These are phyloP conservation scores for Inonotus hispidus DNA, from an alignment of 1,284 basidiomycete species.

Conservation along the genomic window DNA sequence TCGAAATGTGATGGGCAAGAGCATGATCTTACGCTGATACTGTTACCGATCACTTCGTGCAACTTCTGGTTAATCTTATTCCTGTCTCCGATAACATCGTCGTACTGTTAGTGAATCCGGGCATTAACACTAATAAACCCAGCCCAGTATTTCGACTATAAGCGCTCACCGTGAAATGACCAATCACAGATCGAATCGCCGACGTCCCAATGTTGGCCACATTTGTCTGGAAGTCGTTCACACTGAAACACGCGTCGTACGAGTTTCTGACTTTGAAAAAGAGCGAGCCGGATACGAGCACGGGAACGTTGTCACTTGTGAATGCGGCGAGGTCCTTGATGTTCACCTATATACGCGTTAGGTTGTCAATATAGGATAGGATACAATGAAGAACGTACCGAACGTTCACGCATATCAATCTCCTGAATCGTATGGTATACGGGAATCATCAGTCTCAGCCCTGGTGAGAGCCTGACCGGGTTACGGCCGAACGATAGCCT, in stretches of 20 bases:
- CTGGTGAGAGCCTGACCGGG: slow-evolving; percentile 39
- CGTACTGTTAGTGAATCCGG: slow-evolving; percentile 7
- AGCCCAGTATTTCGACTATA: neutral
- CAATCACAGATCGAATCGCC: slow-evolving; percentile 45
- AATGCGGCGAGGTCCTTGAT: slow-evolving; percentile 33
- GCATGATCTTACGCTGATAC: slow-evolving; percentile 34
- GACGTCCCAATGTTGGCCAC: slow-evolving; percentile 46
- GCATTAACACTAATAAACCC: neutral
- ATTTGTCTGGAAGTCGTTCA: slow-evolving; percentile 41
- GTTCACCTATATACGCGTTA: slow-evolving; percentile 18
- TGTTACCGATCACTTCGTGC: slow-evolving; percentile 42
- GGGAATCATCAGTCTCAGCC: slow-evolving; percentile 41
- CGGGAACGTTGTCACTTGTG: slow-evolving; percentile 49
- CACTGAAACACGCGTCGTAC: slow-evolving; percentile 46
- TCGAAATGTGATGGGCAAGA: neutral
- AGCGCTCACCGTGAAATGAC: slow-evolving; percentile 33
- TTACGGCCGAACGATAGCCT: slow-evolving; percentile 41
- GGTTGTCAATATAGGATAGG: slow-evolving; percentile 1
- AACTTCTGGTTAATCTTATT: slow-evolving; percentile 45
- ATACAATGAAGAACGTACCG: slow-evolving; percentile 31
- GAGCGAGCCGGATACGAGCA: slow-evolving; percentile 43
- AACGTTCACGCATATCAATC: slow-evolving; percentile 45
- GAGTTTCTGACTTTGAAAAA: slow-evolving; percentile 45
- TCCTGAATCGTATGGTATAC: slow-evolving; percentile 37
- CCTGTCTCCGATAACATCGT: slow-evolving; percentile 44